Conservation (phyloP, 148 eudicot genomes). For the Simmondsia chinensis region DNA sequence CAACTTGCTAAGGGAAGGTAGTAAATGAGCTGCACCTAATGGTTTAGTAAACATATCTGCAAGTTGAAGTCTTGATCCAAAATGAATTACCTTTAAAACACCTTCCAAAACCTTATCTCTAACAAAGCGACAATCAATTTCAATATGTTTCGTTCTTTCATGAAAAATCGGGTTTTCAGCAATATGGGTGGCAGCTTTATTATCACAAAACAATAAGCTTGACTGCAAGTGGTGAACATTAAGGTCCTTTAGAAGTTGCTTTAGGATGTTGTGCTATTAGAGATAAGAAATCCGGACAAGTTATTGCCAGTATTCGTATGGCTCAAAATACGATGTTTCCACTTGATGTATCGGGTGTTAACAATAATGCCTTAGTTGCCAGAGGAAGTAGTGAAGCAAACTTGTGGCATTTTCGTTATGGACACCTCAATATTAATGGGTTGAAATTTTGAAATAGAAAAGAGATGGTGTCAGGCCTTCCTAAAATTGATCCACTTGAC, state of each 20-base stretch:
- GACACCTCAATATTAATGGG: conserved; percentile 9
- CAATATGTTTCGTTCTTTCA: conserved; percentile 9
- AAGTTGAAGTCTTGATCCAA: no score
- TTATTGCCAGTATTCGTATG: neutral
- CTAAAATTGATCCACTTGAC: neutral
- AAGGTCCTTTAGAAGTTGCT: no score
- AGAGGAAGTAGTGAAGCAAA: neutral
- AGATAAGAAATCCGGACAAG: neutral
- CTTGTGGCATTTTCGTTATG: conserved; percentile 17
- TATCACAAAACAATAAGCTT: no score
- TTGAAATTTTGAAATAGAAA: neutral
- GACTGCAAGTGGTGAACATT: no score
- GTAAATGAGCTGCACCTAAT: no score
- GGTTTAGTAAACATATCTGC: no score
- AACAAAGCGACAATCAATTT: conserved; percentile 1
- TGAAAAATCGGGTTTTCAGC: conserved; percentile 4
- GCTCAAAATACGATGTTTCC: conserved; percentile 11
- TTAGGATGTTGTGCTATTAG: neutral
- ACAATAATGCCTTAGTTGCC: neutral
- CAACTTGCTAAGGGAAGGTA: no score
- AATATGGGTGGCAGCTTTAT: no score
- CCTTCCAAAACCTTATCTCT: neutral
- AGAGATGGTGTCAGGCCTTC: neutral
- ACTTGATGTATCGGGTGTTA: neutral
- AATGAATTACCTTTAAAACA: no score